Evolutionary conservation across 2,329 filamentous ascomycete species (phyloP).

Genomic region (Cordyceps sp.): DNA sequence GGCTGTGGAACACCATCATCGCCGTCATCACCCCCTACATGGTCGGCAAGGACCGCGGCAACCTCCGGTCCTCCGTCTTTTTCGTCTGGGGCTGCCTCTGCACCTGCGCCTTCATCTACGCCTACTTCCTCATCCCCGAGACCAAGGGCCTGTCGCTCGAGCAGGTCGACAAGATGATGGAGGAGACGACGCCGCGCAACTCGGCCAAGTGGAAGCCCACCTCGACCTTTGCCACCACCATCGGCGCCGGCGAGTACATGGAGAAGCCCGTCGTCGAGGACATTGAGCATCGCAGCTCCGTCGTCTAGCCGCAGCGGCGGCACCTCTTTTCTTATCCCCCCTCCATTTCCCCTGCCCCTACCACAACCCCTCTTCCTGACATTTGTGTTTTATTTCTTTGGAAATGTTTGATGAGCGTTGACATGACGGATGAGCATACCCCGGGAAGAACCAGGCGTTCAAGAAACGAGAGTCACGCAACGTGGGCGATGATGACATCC

Average conservation of each 20-base stretch:
- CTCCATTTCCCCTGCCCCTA: background rate
- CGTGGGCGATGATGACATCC: too few relatives aligned
- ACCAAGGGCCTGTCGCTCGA: slow-evolving; percentile 64
- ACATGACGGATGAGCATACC: too few relatives aligned
- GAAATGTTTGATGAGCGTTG: too few relatives aligned
- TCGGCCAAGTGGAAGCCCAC: slow-evolving; percentile 62
- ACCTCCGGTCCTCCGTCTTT: slow-evolving; percentile 55
- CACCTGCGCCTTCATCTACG: slow-evolving; percentile 40
- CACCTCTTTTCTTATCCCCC: background rate
- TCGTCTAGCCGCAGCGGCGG: slow-evolving; percentile 10
- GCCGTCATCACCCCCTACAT: slow-evolving; percentile 61
- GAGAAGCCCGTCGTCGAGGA: slow-evolving; percentile 13
- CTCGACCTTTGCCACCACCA: slow-evolving; percentile 45
- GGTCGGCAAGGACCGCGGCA: slow-evolving; percentile 41
- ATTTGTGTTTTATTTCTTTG: too few relatives aligned
- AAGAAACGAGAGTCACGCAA: too few relatives aligned
- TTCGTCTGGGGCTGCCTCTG: slow-evolving; percentile 61
- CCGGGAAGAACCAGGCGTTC: too few relatives aligned
- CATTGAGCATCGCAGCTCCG: slow-evolving; percentile 13
- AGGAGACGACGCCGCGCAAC: slow-evolving; percentile 64
- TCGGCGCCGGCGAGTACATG: slow-evolving; percentile 12
- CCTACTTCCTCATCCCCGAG: slow-evolving; percentile 59
- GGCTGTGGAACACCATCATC: slow-evolving; percentile 71
- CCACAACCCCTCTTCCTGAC: too few relatives aligned
- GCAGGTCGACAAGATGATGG: slow-evolving; percentile 77